Conservation (phyloP, 2,329 filamentous ascomycete genomes). For the Monilinia laxa region DNA sequence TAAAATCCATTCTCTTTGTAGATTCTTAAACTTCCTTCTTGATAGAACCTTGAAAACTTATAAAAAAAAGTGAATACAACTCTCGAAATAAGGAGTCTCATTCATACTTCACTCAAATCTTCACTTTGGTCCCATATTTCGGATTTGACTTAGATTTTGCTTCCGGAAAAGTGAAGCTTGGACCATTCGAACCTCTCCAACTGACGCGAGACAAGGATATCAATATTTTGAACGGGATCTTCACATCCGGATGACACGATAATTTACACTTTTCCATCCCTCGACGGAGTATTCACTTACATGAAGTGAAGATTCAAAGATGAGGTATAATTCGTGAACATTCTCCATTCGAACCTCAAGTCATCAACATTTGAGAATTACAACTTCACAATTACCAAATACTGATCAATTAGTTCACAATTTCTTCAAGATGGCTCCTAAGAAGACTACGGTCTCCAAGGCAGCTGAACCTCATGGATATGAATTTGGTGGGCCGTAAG, state of each 20-base stretch:
- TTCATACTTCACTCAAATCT: background rate
- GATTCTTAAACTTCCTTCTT: no score
- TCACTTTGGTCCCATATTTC: background rate
- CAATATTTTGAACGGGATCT: background rate
- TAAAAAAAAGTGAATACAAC: background rate
- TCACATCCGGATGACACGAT: conserved; percentile 9
- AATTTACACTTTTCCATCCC: background rate
- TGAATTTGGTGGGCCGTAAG: conserved; percentile 42
- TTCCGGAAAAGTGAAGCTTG: background rate
- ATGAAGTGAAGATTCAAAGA: background rate
- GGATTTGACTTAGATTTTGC: background rate
- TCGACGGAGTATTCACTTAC: background rate
- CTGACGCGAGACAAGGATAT: conserved; percentile 10
- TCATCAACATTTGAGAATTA: background rate
- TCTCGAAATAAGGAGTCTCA: background rate
- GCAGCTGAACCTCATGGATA: conserved; percentile 38
- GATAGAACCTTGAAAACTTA: no score
- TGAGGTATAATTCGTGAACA: background rate
- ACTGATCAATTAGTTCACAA: background rate
- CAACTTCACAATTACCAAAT: background rate
- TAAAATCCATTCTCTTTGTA: no score
- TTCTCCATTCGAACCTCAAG: background rate
- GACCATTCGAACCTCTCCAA: background rate
- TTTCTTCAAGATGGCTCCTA: conserved; percentile 32
- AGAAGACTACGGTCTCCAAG: conserved; percentile 31